phyloP scores from a whole-genome alignment of 768 basidiomycete species.

The Mycena polygramma region DNA sequence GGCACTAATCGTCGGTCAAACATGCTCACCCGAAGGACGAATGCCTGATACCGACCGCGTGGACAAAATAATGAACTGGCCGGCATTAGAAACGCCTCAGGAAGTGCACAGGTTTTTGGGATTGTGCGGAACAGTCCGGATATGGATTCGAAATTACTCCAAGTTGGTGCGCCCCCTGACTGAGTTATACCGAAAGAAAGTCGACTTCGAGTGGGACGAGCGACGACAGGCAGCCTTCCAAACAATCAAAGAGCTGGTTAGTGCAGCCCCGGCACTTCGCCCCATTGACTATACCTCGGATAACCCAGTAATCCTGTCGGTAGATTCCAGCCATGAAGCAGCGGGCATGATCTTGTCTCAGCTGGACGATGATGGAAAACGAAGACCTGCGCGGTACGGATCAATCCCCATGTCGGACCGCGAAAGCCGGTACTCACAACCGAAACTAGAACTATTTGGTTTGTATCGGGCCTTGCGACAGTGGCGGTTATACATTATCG shows the following conservation, averaged over 20 bases:
- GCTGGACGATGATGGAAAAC: constrained; percentile 41
- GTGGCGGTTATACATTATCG: no score
- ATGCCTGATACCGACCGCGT: constrained; percentile 41
- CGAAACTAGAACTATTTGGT: constrained; percentile 56
- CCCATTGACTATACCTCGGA: constrained; percentile 48
- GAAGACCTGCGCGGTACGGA: constrained; percentile 47
- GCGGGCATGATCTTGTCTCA: constrained; percentile 50
- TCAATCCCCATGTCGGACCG: constrained; percentile 50
- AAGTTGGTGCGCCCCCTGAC: constrained; percentile 38
- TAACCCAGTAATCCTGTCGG: constrained; percentile 45
- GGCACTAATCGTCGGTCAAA: constrained; percentile 44
- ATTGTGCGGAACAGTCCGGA: constrained; percentile 39
- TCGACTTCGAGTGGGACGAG: constrained; percentile 48
- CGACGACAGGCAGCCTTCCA: constrained; percentile 37
- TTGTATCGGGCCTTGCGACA: constrained; percentile 33
- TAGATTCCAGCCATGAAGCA: constrained; percentile 49
- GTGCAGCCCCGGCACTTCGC: constrained; percentile 41
- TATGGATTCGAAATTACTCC: constrained; percentile 42
- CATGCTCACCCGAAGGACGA: constrained; percentile 45
- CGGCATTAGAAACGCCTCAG: constrained; percentile 31
- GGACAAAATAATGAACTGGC: constrained; percentile 43
- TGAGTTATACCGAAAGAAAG: constrained; percentile 38
- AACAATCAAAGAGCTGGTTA: constrained; percentile 44
- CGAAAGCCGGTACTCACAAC: constrained; percentile 51
- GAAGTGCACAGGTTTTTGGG: constrained; percentile 49